A percentile compares a stretch with the other conserved stretches of the same genome.
Evolutionary conservation across 306 rosid genomes (phyloP).

Genomic region (Oemleria cerasiformis): DNA sequence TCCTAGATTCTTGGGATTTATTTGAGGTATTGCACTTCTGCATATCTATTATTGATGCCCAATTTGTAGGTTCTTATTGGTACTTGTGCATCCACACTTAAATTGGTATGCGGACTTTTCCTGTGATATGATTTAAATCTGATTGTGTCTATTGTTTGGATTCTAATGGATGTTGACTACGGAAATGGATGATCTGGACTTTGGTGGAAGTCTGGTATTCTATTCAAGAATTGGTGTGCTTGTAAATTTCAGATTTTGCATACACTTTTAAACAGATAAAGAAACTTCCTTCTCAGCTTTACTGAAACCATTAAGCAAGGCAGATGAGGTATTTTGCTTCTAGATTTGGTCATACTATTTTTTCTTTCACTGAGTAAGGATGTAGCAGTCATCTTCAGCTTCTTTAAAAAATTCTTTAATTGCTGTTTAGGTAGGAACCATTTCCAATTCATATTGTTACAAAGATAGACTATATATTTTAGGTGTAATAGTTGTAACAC

Average conservation of each 20-base stretch:
- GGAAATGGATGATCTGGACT: background rate
- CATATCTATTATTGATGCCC: background rate
- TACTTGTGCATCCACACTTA: background rate
- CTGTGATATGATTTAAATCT: background rate
- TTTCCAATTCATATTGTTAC: background rate
- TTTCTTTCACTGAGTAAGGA: background rate
- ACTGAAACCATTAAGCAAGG: background rate
- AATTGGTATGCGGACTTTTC: background rate
- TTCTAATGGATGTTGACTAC: background rate
- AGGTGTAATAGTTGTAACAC: background rate
- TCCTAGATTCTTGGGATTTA: background rate
- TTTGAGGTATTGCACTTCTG: background rate
- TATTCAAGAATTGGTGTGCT: background rate
- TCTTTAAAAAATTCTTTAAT: background rate
- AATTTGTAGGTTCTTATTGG: background rate
- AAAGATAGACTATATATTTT: background rate
- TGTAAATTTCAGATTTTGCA: background rate
- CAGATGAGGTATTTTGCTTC: background rate
- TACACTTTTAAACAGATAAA: background rate
- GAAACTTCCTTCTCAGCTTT: slow-evolving; percentile 2
- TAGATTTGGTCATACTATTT: background rate
- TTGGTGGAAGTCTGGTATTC: background rate
- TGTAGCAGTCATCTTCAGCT: background rate
- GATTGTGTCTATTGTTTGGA: background rate
- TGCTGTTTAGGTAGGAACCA: no score